Conservation (phyloP, 2,329 filamentous ascomycete genomes). For the Colletotrichum caudatum region DNA sequence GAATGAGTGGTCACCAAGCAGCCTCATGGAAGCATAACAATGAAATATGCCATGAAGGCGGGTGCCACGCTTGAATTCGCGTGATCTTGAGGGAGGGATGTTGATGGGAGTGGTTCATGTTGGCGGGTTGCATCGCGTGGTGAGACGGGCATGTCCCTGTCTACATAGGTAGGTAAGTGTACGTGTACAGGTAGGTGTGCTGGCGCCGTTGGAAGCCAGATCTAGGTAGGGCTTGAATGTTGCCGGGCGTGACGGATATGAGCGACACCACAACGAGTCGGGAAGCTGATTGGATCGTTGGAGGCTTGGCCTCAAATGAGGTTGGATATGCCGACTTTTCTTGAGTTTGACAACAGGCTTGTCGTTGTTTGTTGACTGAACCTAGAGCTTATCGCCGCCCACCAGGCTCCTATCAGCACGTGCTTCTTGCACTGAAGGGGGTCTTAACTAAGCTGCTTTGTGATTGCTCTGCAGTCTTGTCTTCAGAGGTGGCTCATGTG, state of each 20-base stretch:
- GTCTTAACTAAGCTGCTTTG: neutral
- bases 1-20: neutral
- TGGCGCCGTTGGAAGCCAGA: conserved; percentile 23
- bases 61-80: conserved; percentile 38
- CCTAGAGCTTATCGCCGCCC: neutral
- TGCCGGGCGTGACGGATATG: conserved; percentile 20
- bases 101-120: conserved; percentile 28
- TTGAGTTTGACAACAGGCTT: neutral
- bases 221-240: conserved; percentile 1
- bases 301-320: neutral
- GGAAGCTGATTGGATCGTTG: neutral
- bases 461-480: too few species aligned
- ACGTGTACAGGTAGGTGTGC: neutral
- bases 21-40: conserved; percentile 24
- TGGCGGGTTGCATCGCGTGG: conserved; percentile 25
- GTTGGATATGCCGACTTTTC: neutral
- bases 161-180: neutral
- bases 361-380: conserved; percentile 3
- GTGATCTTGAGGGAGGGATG: conserved; percentile 29
- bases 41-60: conserved; percentile 31
- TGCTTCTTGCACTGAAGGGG: neutral
- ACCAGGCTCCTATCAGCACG: conserved; percentile 2
- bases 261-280: neutral
- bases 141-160: conserved; percentile 28
- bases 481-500: conserved; percentile 13